Conservation (phyloP, 2,329 filamentous ascomycete genomes). For the Pseudocercospora pini-densiflorae region DNA sequence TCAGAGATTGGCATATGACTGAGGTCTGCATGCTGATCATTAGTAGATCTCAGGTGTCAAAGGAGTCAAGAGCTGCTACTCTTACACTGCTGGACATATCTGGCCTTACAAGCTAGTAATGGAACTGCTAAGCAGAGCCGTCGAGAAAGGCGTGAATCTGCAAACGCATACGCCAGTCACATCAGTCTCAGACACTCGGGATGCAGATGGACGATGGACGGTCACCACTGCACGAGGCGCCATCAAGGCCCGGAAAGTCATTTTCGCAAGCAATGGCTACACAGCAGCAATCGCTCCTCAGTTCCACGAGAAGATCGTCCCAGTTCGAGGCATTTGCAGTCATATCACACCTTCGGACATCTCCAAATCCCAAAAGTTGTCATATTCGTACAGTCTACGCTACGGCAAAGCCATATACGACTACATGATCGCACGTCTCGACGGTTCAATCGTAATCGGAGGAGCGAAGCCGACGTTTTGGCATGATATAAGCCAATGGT, state of each 20-base stretch:
- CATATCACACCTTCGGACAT: neutral
- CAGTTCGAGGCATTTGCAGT: conserved; percentile 55
- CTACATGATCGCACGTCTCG: conserved; percentile 50
- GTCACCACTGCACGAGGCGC: conserved; percentile 20
- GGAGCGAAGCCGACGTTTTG: conserved; percentile 39
- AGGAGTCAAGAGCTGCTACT: conserved; percentile 19
- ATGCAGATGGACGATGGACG: neutral
- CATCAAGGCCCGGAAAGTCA: conserved; percentile 36
- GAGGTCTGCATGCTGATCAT: neutral
- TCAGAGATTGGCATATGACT: neutral
- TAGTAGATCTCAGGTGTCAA: conserved; percentile 22
- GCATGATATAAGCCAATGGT: conserved; percentile 46
- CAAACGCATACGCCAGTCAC: conserved; percentile 71
- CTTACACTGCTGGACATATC: conserved; percentile 19
- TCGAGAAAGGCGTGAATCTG: conserved; percentile 60
- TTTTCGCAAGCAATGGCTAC: conserved; percentile 34
- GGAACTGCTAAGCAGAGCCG: conserved; percentile 20
- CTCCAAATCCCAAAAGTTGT: conserved; percentile 18
- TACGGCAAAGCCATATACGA: conserved; percentile 26
- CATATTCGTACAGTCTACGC: conserved; percentile 33
- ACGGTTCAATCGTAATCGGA: conserved; percentile 51
- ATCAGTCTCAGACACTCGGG: conserved; percentile 14
- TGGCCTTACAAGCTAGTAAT: conserved; percentile 32
- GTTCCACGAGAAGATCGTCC: conserved; percentile 40
- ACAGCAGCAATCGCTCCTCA: conserved; percentile 35